A percentile compares a stretch with the other conserved stretches of the same genome.
phyloP scores from a whole-genome alignment of 192 early-diverging fungal species.

The Coemansia sp. region DNA sequence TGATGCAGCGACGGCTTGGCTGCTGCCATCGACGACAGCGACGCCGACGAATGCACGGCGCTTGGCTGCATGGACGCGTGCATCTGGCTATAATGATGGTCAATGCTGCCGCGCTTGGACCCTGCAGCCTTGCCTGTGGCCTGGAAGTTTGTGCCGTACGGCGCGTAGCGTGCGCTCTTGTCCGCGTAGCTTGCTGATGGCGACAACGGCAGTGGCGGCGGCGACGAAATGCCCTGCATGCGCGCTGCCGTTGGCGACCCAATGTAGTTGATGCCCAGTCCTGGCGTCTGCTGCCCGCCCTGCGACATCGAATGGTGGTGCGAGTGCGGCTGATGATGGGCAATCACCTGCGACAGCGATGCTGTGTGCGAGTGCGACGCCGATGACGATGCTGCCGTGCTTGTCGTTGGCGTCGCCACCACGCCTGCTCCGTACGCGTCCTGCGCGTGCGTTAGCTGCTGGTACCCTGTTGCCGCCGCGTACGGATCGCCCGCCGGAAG shows the following conservation, averaged over 20 bases:
- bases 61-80: constrained; percentile 22
- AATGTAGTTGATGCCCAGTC: constrained; percentile 44
- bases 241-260: constrained; percentile 20
- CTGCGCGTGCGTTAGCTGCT: constrained; percentile 45
- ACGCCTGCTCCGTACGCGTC: constrained; percentile 35
- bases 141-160: constrained; percentile 34
- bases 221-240: constrained; percentile 34
- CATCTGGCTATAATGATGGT: constrained; percentile 44
- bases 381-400: constrained; percentile 19
- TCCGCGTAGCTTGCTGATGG: constrained; percentile 34
- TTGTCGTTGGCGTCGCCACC: constrained; percentile 16
- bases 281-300: constrained; percentile 23
- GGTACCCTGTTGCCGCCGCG: constrained; percentile 36
- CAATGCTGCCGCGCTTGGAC: constrained; percentile 49
- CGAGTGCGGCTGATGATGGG: constrained; percentile 25
- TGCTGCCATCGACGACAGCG: constrained; percentile 17
- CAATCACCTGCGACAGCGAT: constrained; percentile 51
- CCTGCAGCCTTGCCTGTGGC: constrained; percentile 14
- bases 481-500: constrained; percentile 39
- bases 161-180: constrained; percentile 39
- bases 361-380: constrained; percentile 51
- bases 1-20: constrained; percentile 11
- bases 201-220: constrained; percentile 42
- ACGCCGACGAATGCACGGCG: constrained; percentile 21
- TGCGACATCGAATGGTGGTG: constrained; percentile 44